Evolutionary conservation across 2,329 filamentous ascomycete species (phyloP).

Genomic region (Didymella segeticola): DNA sequence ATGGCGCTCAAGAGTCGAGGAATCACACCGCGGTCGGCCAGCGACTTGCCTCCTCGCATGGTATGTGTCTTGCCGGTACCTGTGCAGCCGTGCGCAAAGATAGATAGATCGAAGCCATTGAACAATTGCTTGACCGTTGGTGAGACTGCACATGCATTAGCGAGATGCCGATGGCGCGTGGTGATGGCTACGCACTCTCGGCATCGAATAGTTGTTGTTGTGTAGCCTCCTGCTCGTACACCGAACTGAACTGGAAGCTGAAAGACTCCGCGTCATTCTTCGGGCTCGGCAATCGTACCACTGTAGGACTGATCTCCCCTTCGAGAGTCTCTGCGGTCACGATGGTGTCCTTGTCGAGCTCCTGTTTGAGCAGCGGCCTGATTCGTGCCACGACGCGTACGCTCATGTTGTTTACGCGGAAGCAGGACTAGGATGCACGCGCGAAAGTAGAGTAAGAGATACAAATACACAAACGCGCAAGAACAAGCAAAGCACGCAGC

Average conservation of each 20-base stretch:
- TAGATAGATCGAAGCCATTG: constrained; percentile 73
- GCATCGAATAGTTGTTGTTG: constrained; percentile 89
- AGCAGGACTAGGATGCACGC: constrained; percentile 8
- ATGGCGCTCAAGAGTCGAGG: constrained; percentile 84
- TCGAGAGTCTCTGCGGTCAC: constrained; percentile 65
- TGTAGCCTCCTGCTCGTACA: constrained; percentile 80
- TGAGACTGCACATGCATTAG: constrained; percentile 66
- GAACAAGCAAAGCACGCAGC: constrained; percentile 41
- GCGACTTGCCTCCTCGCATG: constrained; percentile 87
- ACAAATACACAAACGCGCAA: constrained; percentile 33
- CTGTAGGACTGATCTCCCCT: constrained; percentile 55
- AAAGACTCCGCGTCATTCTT: constrained; percentile 92
- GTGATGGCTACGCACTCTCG: constrained; percentile 67
- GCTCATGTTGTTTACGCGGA: constrained; percentile 51
- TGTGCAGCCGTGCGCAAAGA: constrained; percentile 93
- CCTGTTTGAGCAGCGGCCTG: constrained; percentile 83
- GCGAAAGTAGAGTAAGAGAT: constrained; percentile 21
- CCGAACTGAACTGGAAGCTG: constrained; percentile 92
- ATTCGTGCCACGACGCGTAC: constrained; percentile 91
- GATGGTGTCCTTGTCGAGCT: constrained; percentile 87
- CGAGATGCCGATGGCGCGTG: constrained; percentile 5
- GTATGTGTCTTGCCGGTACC: constrained; percentile 96
- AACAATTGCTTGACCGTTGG: constrained; percentile 93
- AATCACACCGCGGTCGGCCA: constrained; percentile 87
- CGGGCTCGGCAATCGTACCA: constrained; percentile 90